These are phyloP conservation scores for Primulina huaijiensis DNA, from an alignment of 257 asterid genomes.

Conservation along the genomic window DNA sequence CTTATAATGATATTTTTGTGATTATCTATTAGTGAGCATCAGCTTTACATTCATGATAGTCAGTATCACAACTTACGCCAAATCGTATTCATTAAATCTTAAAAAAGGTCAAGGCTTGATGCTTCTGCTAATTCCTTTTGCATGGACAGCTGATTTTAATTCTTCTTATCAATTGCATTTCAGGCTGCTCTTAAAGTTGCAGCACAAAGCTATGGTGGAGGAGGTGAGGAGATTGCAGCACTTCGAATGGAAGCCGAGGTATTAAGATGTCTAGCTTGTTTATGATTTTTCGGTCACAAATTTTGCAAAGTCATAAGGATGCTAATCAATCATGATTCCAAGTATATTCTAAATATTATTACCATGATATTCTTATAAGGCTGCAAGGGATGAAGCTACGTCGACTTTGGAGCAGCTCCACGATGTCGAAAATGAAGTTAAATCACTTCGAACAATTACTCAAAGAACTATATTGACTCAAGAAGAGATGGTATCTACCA, in stretches of 20 bases:
- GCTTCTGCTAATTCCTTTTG: background rate
- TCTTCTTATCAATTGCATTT: background rate
- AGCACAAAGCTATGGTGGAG: constrained; percentile 67
- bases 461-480: constrained; percentile 70
- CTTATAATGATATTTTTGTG: constrained; percentile 13
- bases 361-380: constrained; percentile 33
- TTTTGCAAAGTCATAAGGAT: background rate
- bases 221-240: constrained; percentile 61
- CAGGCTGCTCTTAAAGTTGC: constrained; percentile 91
- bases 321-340: background rate
- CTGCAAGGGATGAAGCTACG: constrained; percentile 73
- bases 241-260: constrained; percentile 90
- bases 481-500: constrained; percentile 72
- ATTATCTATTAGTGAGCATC: background rate
- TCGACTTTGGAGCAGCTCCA: constrained; percentile 59
- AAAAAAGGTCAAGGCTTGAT: background rate
- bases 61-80: background rate
- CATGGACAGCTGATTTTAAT: background rate
- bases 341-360: background rate
- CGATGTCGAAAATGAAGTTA: constrained; percentile 46
- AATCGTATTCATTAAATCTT: background rate
- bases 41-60: background rate
- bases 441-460: constrained; percentile 54
- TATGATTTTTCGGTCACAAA: background rate
- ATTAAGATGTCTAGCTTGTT: constrained; percentile 20